Conservation (phyloP, 192 early-diverging fungal species). For the Entophlyctis luteolus region DNA sequence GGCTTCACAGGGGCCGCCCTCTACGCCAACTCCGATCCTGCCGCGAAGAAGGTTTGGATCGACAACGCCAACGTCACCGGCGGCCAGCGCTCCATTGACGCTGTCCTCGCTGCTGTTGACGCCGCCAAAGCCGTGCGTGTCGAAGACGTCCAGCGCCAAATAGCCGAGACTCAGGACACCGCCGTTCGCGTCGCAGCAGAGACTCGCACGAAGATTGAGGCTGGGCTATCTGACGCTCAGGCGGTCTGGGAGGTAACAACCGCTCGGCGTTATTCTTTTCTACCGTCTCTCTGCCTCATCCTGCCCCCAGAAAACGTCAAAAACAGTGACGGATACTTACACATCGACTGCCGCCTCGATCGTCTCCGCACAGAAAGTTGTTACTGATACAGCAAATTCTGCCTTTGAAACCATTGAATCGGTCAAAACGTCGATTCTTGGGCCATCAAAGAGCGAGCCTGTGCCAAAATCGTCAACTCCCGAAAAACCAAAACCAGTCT, state of each 20-base stretch:
- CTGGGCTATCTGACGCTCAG: too few species aligned
- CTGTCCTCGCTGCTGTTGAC: neutral
- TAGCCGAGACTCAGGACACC: too few species aligned
- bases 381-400: constrained; percentile 6
- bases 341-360: neutral
- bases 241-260: too few species aligned
- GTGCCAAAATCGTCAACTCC: too few species aligned
- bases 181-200: too few species aligned
- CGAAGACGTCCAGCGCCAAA: too few species aligned
- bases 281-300: too few species aligned
- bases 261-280: too few species aligned
- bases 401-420: constrained; percentile 16
- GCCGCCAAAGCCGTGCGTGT: too few species aligned
- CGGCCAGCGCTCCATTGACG: constrained; percentile 15
- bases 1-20: constrained; percentile 8
- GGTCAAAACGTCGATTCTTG: constrained; percentile 13
- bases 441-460: too few species aligned
- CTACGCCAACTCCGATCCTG: neutral
- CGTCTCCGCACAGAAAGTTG: neutral
- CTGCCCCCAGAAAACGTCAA: neutral
- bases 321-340: constrained; percentile 5
- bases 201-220: too few species aligned
- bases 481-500: too few species aligned
- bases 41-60: neutral
- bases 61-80: constrained; percentile 19